Evolutionary conservation across 768 basidiomycete genomes (phyloP).

Genomic region (Suillus hirtellus): DNA sequence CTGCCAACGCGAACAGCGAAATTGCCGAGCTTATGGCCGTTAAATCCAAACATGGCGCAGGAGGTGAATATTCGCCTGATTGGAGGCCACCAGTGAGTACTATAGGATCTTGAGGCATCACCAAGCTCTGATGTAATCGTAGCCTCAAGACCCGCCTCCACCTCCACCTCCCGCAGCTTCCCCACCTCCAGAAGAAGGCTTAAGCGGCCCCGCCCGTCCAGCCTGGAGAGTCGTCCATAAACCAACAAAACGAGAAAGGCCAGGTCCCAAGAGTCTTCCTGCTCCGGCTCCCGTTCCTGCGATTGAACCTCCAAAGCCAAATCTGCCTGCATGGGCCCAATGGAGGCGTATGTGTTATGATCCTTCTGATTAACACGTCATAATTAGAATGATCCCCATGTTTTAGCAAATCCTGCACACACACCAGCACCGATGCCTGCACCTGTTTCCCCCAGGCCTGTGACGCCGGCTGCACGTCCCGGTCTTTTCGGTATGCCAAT

Average conservation of each 20-base stretch:
- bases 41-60: constrained; percentile 79
- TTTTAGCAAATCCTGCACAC: constrained; percentile 63
- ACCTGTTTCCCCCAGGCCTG: constrained; percentile 33
- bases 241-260: constrained; percentile 52
- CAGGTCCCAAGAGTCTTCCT: constrained; percentile 43
- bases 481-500: constrained; percentile 64
- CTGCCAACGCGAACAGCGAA: constrained; percentile 48
- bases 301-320: constrained; percentile 48
- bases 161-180: constrained; percentile 41
- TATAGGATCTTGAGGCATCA: neutral
- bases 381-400: constrained; percentile 6
- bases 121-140: constrained; percentile 12
- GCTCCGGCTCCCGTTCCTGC: constrained; percentile 38
- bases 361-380: constrained; percentile 1
- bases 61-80: constrained; percentile 74
- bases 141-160: constrained; percentile 37
- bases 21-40: constrained; percentile 83
- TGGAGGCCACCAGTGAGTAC: constrained; percentile 63
- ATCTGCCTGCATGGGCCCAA: constrained; percentile 78
- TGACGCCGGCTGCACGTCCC: constrained; percentile 50
- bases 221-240: constrained; percentile 78
- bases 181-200: constrained; percentile 49
- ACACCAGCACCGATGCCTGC: constrained; percentile 47
- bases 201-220: constrained; percentile 54
- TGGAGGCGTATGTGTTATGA: constrained; percentile 66